Conservation (phyloP, 495 filamentous ascomycete genomes). For the Copromyces sp. region DNA sequence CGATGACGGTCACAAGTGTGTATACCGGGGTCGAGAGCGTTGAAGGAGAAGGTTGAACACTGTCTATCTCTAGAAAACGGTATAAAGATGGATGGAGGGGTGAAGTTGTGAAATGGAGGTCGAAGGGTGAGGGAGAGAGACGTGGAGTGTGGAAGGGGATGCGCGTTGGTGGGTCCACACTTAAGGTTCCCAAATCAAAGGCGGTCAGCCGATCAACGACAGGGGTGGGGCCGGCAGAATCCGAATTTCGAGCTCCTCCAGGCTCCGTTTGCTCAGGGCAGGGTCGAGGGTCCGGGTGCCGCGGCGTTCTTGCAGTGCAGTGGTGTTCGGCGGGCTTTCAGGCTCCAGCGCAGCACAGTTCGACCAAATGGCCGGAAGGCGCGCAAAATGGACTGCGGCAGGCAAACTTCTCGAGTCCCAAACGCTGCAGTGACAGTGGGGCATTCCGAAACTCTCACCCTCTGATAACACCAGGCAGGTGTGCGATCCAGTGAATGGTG, state of each 20-base stretch:
- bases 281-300: neutral
- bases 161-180: neutral
- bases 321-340: neutral
- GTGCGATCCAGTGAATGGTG: neutral
- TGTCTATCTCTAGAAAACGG: neutral
- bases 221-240: slow-evolving; percentile 1
- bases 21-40: neutral
- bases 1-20: neutral
- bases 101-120: neutral
- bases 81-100: neutral
- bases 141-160: neutral
- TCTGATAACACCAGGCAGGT: neutral
- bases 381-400: neutral
- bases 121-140: neutral
- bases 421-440: neutral
- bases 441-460: neutral
- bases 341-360: neutral
- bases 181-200: neutral
- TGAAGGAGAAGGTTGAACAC: neutral
- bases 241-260: neutral
- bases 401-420: neutral
- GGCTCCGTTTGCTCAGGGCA: neutral
- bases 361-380: neutral
- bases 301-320: neutral
- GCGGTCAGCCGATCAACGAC: neutral